These are phyloP conservation scores for Actinomucor elegans DNA, from an alignment of 371 early-diverging fungal species.

Conservation along the genomic window DNA sequence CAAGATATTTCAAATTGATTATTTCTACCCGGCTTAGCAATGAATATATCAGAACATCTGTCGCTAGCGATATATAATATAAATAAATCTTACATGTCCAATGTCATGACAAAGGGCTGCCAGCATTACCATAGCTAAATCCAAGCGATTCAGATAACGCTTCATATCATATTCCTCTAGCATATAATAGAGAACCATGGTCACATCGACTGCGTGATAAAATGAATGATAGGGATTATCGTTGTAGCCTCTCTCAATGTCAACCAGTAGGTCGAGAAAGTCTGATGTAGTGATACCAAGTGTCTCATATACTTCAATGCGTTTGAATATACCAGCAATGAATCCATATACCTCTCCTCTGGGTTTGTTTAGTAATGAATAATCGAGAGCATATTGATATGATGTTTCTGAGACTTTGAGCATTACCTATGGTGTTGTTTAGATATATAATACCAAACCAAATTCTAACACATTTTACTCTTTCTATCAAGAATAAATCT, in stretches of 20 bases:
- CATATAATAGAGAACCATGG: constrained; percentile 75
- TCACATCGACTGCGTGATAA: constrained; percentile 86
- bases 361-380: constrained; percentile 69
- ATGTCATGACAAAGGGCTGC: constrained; percentile 89
- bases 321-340: constrained; percentile 67
- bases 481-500: constrained; percentile 24
- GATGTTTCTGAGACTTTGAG: constrained; percentile 23
- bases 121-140: constrained; percentile 72
- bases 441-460: too few species aligned
- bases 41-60: not conserved
- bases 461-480: too few species aligned
- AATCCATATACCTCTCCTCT: constrained; percentile 67
- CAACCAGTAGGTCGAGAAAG: constrained; percentile 78
- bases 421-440: constrained; percentile 25
- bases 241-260: constrained; percentile 75
- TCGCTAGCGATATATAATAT: not conserved
- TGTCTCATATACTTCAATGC: constrained; percentile 54
- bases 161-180: constrained; percentile 61
- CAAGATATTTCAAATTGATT: constrained; percentile 86
- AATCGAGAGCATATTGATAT: constrained; percentile 47
- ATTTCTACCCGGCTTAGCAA: constrained; percentile 82
- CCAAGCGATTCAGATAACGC: constrained; percentile 61
- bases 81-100: constrained; percentile 74
- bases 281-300: constrained; percentile 59
- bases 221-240: constrained; percentile 89